phyloP scores from a whole-genome alignment of 2,329 filamentous ascomycete genomes.

The Diaporthe helianthi region DNA sequence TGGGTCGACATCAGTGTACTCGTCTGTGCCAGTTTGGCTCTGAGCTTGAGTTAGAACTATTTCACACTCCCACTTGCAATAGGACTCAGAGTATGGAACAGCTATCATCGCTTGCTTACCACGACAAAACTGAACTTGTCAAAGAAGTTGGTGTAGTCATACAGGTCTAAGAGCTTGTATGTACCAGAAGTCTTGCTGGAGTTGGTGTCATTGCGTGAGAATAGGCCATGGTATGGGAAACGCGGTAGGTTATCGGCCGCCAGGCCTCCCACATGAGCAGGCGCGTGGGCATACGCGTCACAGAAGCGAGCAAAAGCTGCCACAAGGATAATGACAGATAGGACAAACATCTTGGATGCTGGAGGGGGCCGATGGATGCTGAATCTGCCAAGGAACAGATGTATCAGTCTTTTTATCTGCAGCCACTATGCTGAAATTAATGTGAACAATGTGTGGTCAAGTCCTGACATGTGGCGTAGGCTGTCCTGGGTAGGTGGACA shows the following conservation, averaged over 20 bases:
- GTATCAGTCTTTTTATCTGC: not conserved
- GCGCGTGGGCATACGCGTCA: not conserved
- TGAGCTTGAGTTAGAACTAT: conserved; percentile 16
- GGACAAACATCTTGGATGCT: not conserved
- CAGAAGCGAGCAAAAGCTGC: not conserved
- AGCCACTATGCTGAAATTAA: not conserved
- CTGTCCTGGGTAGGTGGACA: no score
- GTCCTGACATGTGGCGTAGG: not conserved
- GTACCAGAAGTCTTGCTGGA: not conserved
- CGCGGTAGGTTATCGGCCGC: not conserved
- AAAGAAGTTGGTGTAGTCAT: conserved; percentile 54
- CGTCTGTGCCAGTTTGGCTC: conserved; percentile 28
- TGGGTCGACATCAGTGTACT: conserved; percentile 54
- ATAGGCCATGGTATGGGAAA: not conserved
- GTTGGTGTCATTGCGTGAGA: not conserved
- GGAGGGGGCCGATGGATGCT: no score
- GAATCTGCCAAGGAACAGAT: not conserved
- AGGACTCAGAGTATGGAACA: no score
- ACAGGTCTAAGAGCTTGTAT: conserved; percentile 50
- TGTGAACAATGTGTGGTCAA: not conserved
- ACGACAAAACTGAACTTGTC: conserved; percentile 54
- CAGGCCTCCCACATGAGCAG: not conserved
- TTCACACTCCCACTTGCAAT: not conserved
- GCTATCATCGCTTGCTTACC: conserved; percentile 38
- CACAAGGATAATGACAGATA: not conserved